A percentile compares a stretch with the other conserved stretches of the same genome.
Evolutionary conservation across 805 yeast species (phyloP).

Genomic region (Sugiyamaella chiloensis): DNA sequence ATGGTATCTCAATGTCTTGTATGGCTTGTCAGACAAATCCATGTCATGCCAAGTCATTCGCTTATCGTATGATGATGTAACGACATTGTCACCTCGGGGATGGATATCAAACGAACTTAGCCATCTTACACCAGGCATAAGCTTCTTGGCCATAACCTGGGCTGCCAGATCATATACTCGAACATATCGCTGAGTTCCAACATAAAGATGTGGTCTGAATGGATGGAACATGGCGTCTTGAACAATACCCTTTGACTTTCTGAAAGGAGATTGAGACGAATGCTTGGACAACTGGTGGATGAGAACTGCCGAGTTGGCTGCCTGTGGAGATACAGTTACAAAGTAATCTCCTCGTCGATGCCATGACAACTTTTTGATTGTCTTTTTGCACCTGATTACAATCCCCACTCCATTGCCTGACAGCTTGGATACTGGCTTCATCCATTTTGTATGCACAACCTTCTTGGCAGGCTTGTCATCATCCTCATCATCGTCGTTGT

Average conservation of each 20-base stretch:
- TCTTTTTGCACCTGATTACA: slow-evolving; percentile 58
- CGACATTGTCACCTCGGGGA: slow-evolving; percentile 91
- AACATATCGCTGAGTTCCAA: slow-evolving; percentile 89
- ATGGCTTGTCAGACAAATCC: slow-evolving; percentile 84
- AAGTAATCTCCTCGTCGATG: slow-evolving; percentile 97
- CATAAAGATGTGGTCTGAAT: slow-evolving; percentile 87
- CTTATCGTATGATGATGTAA: slow-evolving; percentile 92
- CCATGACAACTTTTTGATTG: slow-evolving; percentile 85
- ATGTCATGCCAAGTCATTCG: slow-evolving; percentile 96
- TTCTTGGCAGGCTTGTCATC: slow-evolving; percentile 30
- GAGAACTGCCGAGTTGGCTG: slow-evolving; percentile 81
- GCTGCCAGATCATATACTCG: slow-evolving; percentile 86
- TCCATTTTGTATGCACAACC: slow-evolving; percentile 72
- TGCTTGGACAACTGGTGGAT: slow-evolving; percentile 95
- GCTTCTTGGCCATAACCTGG: slow-evolving; percentile 77
- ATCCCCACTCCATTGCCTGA: slow-evolving; percentile 65
- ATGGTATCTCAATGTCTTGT: slow-evolving; percentile 92
- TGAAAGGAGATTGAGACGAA: slow-evolving; percentile 92
- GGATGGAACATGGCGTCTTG: slow-evolving; percentile 98
- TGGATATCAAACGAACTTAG: slow-evolving; percentile 87
- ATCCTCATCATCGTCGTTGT: slow-evolving; percentile 35
- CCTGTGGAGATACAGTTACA: slow-evolving; percentile 94
- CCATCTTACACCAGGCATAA: slow-evolving; percentile 96
- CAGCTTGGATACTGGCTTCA: slow-evolving; percentile 67
- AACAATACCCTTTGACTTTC: slow-evolving; percentile 86